These are phyloP conservation scores for Bacterosira constricta DNA, from an alignment of 108 stramenopile species.

Conservation along the genomic window DNA sequence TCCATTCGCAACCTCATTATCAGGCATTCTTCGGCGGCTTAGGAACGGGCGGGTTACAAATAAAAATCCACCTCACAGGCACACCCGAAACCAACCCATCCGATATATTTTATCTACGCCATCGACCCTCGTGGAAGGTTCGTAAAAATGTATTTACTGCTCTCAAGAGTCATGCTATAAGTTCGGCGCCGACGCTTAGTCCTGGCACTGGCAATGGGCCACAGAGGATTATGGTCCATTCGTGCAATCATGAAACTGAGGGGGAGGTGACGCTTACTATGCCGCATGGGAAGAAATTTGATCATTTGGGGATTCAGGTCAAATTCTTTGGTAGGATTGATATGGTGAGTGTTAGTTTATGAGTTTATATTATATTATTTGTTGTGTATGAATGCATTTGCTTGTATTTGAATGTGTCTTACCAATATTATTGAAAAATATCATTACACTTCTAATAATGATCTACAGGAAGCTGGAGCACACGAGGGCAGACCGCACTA, in stretches of 20 bases:
- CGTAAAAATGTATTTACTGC: conserved; percentile 86
- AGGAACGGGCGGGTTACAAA: conserved; percentile 71
- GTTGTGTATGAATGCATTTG: not conserved
- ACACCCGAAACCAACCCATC: conserved; percentile 31
- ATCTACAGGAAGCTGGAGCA: conserved; percentile 52
- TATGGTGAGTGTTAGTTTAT: conserved; percentile 67
- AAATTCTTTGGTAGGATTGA: conserved; percentile 98
- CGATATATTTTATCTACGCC: conserved; percentile 65
- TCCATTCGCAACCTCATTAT: not conserved
- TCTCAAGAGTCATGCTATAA: conserved; percentile 47
- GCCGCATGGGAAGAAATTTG: conserved; percentile 94
- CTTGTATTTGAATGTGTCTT: not conserved
- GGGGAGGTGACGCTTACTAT: conserved; percentile 86
- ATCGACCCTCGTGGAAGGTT: conserved; percentile 81
- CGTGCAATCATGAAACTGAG: conserved; percentile 76
- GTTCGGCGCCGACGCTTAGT: conserved; percentile 4
- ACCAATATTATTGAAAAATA: not conserved
- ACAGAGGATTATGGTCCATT: conserved; percentile 45
- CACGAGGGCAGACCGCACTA: conserved; percentile 82
- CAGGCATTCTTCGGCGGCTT: conserved; percentile 59
- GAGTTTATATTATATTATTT: not conserved
- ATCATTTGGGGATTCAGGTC: conserved; percentile 96
- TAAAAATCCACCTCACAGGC: conserved; percentile 54
- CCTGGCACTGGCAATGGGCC: not conserved
- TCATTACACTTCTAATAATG: conserved; percentile 16